Base-by-base conservation (phyloP, 306 rosid genomes). In the Vigna mungo region DNA sequence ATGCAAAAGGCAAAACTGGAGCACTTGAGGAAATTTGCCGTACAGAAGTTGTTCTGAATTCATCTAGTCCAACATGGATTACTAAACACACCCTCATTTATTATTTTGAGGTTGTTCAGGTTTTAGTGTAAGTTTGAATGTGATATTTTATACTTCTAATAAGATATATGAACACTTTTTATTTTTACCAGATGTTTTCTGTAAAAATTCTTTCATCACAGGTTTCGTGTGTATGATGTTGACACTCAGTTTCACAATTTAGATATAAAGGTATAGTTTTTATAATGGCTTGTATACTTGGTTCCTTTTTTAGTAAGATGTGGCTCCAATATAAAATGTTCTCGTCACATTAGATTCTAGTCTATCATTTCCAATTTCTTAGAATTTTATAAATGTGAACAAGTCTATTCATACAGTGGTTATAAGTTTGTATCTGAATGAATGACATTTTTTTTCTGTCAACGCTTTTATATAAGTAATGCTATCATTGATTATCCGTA, bases 61-160 rank as follows among this genome's bases (percentile, higher is more conserved):
- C 99, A 47, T 78, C 90, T 73, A 86, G 86, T 85, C 99, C 99
- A 23, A 80, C 80, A 13, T 96, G 99, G 99, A 93, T 93, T 81
- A 79, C 86, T 46, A 96, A 89, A 79, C 93, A 88, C 68, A 87
- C 77, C 36, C 81, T 93, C 85, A 87, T 84, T 43, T 92, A 87
- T 82, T 93, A 92, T 63, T 96, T 96, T 66, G 96, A 92, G 91
- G 92, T 88, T 83, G 93, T 96, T 78, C 97, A 93, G 89, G 74
- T 78, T 82, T 86, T 96, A 83, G 89, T 96, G 99, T 96, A 91
- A 92, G 98, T 96, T 87, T 81, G 43, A 75, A 85, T 65, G 55
- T 78, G 77, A 68, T 74, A 30, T 80, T 84, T 78, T 71, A 44
- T 77, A 64, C 62, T 68, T 77, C 76, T 51, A 64, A 48, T 74